A percentile compares a stretch with the other conserved stretches of the same genome.
Conservation (phyloP, 2,329 filamentous ascomycete genomes). For the Coccinonectria pachysandricola region DNA sequence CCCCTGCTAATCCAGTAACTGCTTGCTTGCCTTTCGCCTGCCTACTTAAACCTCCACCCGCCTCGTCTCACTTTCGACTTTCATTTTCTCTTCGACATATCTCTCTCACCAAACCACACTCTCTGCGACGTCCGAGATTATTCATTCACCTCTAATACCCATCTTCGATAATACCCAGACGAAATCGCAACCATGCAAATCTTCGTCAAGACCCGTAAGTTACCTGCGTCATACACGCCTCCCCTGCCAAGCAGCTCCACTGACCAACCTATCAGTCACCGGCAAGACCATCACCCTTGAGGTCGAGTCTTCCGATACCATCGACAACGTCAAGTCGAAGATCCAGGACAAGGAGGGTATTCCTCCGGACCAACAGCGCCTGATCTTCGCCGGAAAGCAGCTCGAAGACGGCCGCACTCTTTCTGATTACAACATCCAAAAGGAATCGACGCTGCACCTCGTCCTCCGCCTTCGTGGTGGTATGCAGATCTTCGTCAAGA, state of each 20-base stretch:
- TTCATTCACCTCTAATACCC: conserved; percentile 10
- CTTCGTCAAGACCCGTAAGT: conserved; percentile 92
- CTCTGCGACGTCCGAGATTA: too few species aligned
- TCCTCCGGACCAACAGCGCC: conserved; percentile 86
- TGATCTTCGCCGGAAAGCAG: conserved; percentile 96
- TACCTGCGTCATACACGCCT: conserved; percentile 11
- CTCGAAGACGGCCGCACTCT: conserved; percentile 72
- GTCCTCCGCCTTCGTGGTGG: conserved; percentile 61
- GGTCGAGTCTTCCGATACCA: conserved; percentile 84
- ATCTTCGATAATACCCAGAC: conserved; percentile 15
- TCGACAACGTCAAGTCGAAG: conserved; percentile 96
- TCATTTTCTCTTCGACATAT: conserved; percentile 6
- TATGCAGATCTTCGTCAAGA: conserved; percentile 71
- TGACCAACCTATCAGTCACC: conserved; percentile 46
- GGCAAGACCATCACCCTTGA: conserved; percentile 49
- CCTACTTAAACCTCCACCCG: conserved; percentile 22
- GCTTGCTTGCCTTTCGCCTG: conserved; percentile 15
- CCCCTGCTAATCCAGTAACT: conserved; percentile 7
- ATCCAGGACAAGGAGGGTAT: conserved; percentile 99
- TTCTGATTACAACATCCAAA: conserved; percentile 48
- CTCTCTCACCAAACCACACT: conserved; percentile 4
- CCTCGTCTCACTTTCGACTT: conserved; percentile 6
- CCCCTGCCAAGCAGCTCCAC: conserved; percentile 2
- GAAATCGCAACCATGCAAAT: conserved; percentile 69
- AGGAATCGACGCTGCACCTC: conserved; percentile 61